These are phyloP conservation scores for Carex littledalei DNA, from an alignment of 176 grass and related monocot genomes.

Conservation along the genomic window DNA sequence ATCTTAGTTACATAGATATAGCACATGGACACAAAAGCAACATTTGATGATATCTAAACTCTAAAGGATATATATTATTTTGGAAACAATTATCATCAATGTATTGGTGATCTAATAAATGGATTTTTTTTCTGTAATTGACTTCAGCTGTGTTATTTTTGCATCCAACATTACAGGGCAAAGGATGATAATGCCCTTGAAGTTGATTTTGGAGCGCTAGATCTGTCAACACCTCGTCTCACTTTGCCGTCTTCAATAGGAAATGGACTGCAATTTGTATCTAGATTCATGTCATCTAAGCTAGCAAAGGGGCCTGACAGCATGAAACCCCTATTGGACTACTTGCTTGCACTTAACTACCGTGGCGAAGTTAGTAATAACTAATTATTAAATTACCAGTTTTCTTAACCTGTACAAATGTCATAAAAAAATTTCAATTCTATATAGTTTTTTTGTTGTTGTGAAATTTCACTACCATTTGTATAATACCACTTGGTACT, in stretches of 20 bases:
- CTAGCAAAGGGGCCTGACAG: constrained; percentile 47
- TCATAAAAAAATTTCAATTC: background rate
- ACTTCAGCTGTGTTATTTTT: background rate
- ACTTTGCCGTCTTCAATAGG: constrained; percentile 83
- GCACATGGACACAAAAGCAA: background rate
- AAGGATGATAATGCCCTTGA: constrained; percentile 77
- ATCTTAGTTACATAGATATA: background rate
- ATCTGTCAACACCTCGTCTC: constrained; percentile 58
- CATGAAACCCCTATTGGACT: constrained; percentile 74
- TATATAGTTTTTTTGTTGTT: background rate
- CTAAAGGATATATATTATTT: background rate
- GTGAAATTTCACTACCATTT: background rate
- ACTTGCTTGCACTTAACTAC: constrained; percentile 68
- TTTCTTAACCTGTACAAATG: background rate
- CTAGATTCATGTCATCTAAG: constrained; percentile 70
- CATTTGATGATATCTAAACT: background rate
- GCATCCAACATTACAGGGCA: constrained; percentile 47
- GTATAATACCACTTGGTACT: background rate
- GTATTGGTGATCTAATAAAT: background rate
- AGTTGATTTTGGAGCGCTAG: constrained; percentile 76
- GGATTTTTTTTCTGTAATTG: background rate
- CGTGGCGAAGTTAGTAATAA: constrained; percentile 53
- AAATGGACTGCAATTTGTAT: constrained; percentile 72
- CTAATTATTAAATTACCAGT: background rate
- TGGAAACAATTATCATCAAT: background rate